Conservation (phyloP, 2,329 filamentous ascomycete species). For the Neurospora sp. region DNA sequence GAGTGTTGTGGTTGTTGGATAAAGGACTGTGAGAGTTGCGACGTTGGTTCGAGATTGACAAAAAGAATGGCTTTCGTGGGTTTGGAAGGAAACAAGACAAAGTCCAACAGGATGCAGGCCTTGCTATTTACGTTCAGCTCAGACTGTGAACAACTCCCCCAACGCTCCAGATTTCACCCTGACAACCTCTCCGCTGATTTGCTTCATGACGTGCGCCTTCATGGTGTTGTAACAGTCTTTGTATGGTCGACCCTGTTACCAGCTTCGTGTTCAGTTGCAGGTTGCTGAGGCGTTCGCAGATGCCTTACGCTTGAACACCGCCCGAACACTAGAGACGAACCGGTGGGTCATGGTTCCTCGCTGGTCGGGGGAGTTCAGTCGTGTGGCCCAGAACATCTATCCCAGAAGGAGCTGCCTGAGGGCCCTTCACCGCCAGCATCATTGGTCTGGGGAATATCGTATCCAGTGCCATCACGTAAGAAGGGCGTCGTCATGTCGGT, state of each 20-base stretch:
- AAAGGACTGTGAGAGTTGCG: not conserved
- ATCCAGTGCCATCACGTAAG: not conserved
- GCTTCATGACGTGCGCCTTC: not conserved
- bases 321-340: not conserved
- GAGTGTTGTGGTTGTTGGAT: not conserved
- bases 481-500: not conserved
- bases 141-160: not conserved
- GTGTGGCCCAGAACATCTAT: not conserved
- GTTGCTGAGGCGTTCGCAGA: not conserved
- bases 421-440: not conserved
- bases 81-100: not conserved
- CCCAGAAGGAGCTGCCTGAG: not conserved
- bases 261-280: not conserved
- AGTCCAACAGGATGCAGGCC: not conserved
- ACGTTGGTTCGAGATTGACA: not conserved
- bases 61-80: not conserved
- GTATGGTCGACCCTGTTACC: not conserved
- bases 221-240: not conserved
- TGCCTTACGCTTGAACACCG: not conserved
- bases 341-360: not conserved
- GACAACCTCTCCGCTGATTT: not conserved
- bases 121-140: not conserved
- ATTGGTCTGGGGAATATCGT: not conserved
- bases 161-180: not conserved
- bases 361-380: not conserved